Evolutionary conservation across 108 stramenopile genomes (phyloP), one percentile per base, ranked within the genome.

Genomic region (Mayamaea pseudoterrestris): DNA sequence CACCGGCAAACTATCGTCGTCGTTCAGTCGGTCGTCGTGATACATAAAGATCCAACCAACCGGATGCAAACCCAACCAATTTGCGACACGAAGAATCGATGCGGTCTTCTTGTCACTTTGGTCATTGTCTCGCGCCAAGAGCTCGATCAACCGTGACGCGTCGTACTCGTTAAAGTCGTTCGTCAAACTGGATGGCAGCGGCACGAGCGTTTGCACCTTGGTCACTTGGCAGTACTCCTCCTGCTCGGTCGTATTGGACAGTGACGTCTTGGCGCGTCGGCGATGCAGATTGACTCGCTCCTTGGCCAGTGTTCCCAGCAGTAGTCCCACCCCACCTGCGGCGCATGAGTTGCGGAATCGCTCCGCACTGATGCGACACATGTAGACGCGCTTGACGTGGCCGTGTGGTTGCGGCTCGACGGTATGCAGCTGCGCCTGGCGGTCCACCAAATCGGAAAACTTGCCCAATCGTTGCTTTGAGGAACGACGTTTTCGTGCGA

Each of bases 1-100:
- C 12, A 90, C 71, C 7, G 85, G 84, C 23, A 82, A 47, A 9
- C 66, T 57, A 56, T 71, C 78, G 28, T 76, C 67, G 43, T 77
- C 65, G 27, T 72, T 46, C 35, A 66, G 66, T 14, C 80, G 66
- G 52, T 71, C 68, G 24, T 87, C 68, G 0, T 50, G 26, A 46
- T 86, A 82, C 9, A 72, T 66, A 66, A 77, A 92, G 11, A 92
- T 92, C 85, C 85, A 92, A 25, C 85, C 85, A 4, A 92, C 41
- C 20, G 83, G 83, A 37, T 44, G 45, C 23, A 88, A 48, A 22
- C 82, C 83, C 34, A 92, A 59, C 44, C 52, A 58, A 11, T 63
- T 41, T 1, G 82, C 83, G 6, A 92, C 45, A 14, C 47, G 31
- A 26, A 83, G 44, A 5, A 75, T n/a, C n/a, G n/a, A n/a, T n/a